Percentiles rank a stretch among this genome's conserved stretches.
Conservation (phyloP, 805 yeast species). For the Suhomyces faveliae region DNA sequence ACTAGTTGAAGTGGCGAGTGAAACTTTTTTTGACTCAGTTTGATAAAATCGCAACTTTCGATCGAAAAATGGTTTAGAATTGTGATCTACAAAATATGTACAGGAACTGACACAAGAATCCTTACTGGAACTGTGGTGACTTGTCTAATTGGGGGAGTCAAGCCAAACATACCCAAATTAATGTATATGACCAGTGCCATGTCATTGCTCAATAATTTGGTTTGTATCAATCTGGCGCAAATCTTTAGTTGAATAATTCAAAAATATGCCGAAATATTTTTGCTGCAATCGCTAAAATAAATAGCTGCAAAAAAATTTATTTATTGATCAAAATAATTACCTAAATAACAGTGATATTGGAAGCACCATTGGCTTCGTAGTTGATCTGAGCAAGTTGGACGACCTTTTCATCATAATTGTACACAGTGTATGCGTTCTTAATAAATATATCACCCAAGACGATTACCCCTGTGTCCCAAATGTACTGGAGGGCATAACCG, state of each 20-base stretch:
- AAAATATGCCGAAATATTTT: not conserved
- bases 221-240: no score
- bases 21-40: not conserved
- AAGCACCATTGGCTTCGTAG: not conserved
- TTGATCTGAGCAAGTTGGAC: constrained; percentile 24
- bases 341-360: not conserved
- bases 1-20: not conserved
- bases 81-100: not conserved
- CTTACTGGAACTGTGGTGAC: not conserved
- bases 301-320: not conserved
- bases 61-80: not conserved
- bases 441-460: constrained; percentile 27
- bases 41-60: not conserved
- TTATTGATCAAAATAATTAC: not conserved
- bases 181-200: no score
- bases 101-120: not conserved
- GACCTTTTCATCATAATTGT: constrained; percentile 23
- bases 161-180: no score
- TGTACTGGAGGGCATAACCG: not conserved
- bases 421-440: constrained; percentile 24
- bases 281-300: not conserved
- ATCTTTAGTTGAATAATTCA: no score
- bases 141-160: not conserved
- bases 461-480: constrained; percentile 3
- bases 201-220: no score